phyloP scores from a whole-genome alignment of 2,329 filamentous ascomycete genomes.

The Colletotrichum aenigma region DNA sequence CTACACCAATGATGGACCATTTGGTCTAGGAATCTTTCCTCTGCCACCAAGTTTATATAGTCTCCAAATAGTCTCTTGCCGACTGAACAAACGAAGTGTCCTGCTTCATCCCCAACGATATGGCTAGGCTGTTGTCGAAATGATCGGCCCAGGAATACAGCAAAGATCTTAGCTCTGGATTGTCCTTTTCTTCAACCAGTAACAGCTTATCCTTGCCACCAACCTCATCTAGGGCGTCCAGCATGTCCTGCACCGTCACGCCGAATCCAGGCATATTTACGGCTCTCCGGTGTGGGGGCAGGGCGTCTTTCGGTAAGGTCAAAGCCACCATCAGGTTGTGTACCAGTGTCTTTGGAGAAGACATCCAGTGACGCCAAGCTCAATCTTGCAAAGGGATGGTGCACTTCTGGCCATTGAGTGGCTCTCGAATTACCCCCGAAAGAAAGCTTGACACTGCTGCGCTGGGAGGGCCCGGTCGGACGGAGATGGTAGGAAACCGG shows the following conservation, averaged over 20 bases:
- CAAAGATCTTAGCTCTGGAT: not conserved
- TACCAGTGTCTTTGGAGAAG: not conserved
- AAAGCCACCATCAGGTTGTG: not conserved
- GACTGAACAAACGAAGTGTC: not conserved
- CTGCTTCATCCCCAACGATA: not conserved
- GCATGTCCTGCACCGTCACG: not conserved
- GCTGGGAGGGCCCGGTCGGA: not conserved
- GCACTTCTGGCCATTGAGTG: not conserved
- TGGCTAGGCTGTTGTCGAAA: not conserved
- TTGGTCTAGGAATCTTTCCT: not conserved
- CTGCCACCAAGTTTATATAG: not conserved
- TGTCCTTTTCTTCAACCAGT: not conserved
- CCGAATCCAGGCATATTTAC: not conserved
- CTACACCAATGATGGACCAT: accelerated
- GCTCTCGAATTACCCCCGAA: not conserved
- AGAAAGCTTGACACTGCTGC: not conserved
- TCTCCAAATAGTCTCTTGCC: not conserved
- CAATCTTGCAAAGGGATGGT: not conserved
- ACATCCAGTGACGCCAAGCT: not conserved
- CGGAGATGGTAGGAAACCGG: conserved; percentile 55
- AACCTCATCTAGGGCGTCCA: not conserved
- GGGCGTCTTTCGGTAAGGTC: not conserved
- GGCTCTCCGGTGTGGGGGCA: not conserved
- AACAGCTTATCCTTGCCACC: not conserved
- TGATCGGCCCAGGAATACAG: not conserved